A percentile compares a stretch with the other conserved stretches of the same genome.
These are phyloP conservation scores for Musa acuminata DNA, from an alignment of 176 grass and related monocot genomes.

Conservation along the genomic window DNA sequence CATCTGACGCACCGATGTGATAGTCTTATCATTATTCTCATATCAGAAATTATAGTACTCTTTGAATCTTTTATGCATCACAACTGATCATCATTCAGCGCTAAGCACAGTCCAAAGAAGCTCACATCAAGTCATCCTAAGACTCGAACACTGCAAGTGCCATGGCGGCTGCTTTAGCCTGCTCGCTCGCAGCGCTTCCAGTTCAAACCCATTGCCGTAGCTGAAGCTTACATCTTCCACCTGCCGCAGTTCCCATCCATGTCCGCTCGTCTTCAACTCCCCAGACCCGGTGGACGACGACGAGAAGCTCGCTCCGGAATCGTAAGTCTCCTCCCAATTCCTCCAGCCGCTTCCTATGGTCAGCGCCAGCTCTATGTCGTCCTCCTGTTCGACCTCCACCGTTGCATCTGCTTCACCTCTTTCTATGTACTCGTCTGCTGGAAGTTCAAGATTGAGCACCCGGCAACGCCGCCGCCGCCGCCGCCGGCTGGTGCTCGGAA, in stretches of 20 bases:
- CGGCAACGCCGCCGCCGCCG: background rate
- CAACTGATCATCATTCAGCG: too few relatives aligned
- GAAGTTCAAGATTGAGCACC: slow-evolving; percentile 11
- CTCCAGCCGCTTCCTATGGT: slow-evolving; percentile 19
- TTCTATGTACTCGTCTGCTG: slow-evolving; percentile 28
- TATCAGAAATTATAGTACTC: too few relatives aligned
- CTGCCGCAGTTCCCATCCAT: background rate
- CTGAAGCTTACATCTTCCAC: background rate
- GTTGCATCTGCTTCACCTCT: slow-evolving; percentile 7
- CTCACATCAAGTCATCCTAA: slow-evolving; percentile 2
- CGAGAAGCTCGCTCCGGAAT: slow-evolving; percentile 32
- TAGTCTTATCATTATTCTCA: too few relatives aligned
- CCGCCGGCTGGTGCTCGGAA: slow-evolving; percentile 1
- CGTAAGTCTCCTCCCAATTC: slow-evolving; percentile 26
- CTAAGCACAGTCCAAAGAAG: too few relatives aligned
- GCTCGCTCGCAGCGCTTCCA: background rate
- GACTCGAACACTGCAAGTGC: slow-evolving; percentile 4
- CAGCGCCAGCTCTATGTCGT: slow-evolving; percentile 29
- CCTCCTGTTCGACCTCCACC: background rate
- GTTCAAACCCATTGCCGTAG: background rate
- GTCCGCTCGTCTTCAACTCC: background rate
- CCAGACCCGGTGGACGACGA: slow-evolving; percentile 28
- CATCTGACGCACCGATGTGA: too few relatives aligned
- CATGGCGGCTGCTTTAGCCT: slow-evolving; percentile 1
- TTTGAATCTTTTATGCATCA: too few relatives aligned